Evolutionary conservation across 73 alveolate genomes (phyloP), one percentile per base, ranked within the genome.

Genomic region (Tetrahymena thermophila): DNA sequence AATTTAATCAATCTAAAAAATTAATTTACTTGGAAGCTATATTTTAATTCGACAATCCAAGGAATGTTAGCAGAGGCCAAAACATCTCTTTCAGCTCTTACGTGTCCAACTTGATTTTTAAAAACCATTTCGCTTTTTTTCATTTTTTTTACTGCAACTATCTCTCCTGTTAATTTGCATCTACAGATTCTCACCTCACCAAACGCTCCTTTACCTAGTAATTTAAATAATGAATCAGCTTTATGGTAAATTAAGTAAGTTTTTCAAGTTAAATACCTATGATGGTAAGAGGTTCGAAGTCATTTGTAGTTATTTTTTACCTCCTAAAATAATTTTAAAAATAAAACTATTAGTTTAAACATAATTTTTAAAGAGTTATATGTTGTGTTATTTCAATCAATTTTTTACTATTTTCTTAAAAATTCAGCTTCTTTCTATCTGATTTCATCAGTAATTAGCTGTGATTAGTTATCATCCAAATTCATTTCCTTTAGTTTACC

Each of bases 171-270:
- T 38, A 84, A 85, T 23, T 84, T 96, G 93, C 96, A 96, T 43
- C 98, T 96, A 84, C 98, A 97, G 19, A 97, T 96, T 93, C 98
- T 95, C 16, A 97, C 98, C 94, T 97, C 98, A 38, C 98, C 97
- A 94, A 97, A 97, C 10, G 98, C 98, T 17, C 97, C 97, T 96
- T 97, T 94, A 13, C 97, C 97, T 34, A 50, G 15, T 21, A 94
- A 94, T 43, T 94, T 58, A 50, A 95, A 35, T 34, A 85, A 85
- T 23, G 94, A 96, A 57, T 85, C 94, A 96, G 85, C 15, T 40
- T 9, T 40, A 40, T 7, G 44, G 15, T 0, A n/a, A 40, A 7
- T 2, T 40, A 40, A 37, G 6, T 4, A 4, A 37, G 2, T 37
- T 37, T 37, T 37, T 37, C 6, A 37, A 37, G 2, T 6, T 6